phyloP scores from a whole-genome alignment of 257 asterid species.

The Gardenia jasminoides region DNA sequence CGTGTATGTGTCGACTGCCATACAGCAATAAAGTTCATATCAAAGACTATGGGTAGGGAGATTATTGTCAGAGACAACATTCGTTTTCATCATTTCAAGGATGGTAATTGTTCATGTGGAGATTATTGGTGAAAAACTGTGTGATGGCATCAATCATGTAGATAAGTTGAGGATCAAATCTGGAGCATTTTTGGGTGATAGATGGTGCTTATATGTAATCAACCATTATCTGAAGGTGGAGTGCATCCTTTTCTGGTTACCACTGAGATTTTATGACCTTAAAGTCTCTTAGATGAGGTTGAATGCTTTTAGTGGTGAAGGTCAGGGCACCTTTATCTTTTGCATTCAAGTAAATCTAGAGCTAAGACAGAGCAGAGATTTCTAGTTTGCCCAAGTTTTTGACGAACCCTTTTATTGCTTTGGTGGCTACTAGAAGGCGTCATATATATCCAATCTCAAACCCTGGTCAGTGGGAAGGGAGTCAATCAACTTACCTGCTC shows the following conservation, averaged over 20 bases:
- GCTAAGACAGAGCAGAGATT: neutral
- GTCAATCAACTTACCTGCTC: too few species aligned
- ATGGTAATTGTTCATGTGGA: conserved; percentile 63
- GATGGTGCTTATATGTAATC: neutral
- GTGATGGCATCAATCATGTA: neutral
- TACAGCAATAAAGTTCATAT: conserved; percentile 54
- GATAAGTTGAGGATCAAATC: neutral
- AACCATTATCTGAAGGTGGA: neutral
- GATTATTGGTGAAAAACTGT: conserved; percentile 55
- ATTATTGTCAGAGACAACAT: conserved; percentile 54
- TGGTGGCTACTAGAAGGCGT: too few species aligned
- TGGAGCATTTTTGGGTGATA: neutral
- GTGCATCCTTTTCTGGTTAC: neutral
- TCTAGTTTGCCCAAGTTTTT: too few species aligned
- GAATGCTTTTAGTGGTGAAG: neutral
- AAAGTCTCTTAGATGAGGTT: neutral
- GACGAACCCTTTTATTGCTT: too few species aligned
- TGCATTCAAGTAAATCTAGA: neutral
- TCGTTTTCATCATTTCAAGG: conserved; percentile 59
- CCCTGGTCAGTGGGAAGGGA: too few species aligned
- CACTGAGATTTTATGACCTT: neutral
- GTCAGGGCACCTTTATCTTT: neutral
- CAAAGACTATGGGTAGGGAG: conserved; percentile 51
- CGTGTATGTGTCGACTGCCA: conserved; percentile 72
- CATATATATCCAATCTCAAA: too few species aligned